Base-by-base conservation (phyloP, 768 basidiomycete species). In the Symmetrospora coprosmae region DNA sequence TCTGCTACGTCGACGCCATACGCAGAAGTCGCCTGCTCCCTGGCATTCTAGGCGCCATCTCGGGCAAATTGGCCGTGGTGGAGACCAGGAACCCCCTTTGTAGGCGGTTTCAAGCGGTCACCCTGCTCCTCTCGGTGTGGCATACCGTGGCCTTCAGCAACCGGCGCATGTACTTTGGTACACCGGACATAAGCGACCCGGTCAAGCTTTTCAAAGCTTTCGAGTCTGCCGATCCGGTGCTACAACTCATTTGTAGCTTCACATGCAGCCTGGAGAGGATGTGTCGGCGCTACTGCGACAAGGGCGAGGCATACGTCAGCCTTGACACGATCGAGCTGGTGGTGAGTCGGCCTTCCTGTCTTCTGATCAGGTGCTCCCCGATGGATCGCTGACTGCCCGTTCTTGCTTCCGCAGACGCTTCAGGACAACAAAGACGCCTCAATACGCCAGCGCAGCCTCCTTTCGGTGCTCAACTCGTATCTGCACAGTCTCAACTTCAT, bases 1-100 rank as follows among this genome's bases (percentile, higher is more conserved):
- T 58, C n/a, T 58, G 55, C 30, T 58, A 58, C 33, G 25, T 58
- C 6, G 55, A 58, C 17, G 41, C 55, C 6, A 11, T 58, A 13
- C 38, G 55, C 6, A 39, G 55, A 3, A 43, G 55, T n/a, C n/a
- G 31, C n/a, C 37, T 45, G 9, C 28, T 46, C 4, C 28, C 55
- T 13, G 55, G 55, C 9, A 58, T 58, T 16, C 43, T 58, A 21
- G 55, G 40, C 8, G 40, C 41, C 43, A 46, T 46, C 33, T 43
- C 40, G 7, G 43, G 55, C 30, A 58, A 58, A 33, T 28, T 58
- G 4, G 37, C 31, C 17, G 37, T 33, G 17, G 19, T 58, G 13
- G 41, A 58, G 28, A 38, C 31, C 17, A 17, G 40, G 5, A 43
- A 43, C 21, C 14, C 46, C 11, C 30, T 28, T 46, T 58, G 41